These are phyloP conservation scores for Nicotiana knightiana DNA, from an alignment of 257 asterid genomes.

Conservation along the genomic window DNA sequence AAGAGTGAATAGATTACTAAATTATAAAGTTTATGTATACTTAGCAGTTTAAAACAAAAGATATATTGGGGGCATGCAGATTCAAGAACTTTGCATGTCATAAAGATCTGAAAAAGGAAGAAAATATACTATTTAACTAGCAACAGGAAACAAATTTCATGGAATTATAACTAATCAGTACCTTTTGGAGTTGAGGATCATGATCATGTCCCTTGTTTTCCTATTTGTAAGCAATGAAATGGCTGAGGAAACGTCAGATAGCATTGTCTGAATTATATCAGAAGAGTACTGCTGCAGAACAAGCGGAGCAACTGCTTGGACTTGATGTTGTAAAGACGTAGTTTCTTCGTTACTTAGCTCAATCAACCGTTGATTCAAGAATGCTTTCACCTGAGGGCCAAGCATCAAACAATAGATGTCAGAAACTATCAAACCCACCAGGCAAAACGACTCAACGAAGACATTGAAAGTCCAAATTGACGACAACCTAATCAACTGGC, in stretches of 20 bases:
- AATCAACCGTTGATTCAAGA: slow-evolving; percentile 72
- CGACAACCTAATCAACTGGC: background rate
- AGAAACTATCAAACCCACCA: slow-evolving; percentile 14
- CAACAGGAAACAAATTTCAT: background rate
- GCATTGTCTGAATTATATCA: slow-evolving; percentile 60
- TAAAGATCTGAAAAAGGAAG: background rate
- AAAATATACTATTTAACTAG: background rate
- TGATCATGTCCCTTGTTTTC: slow-evolving; percentile 82
- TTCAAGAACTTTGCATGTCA: slow-evolving; percentile 2
- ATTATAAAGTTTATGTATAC: background rate
- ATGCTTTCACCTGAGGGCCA: slow-evolving; percentile 70
- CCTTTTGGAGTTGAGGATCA: slow-evolving; percentile 98
- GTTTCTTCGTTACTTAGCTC: slow-evolving; percentile 83
- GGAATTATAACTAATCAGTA: slow-evolving; percentile 15
- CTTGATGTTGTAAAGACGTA: slow-evolving; percentile 86
- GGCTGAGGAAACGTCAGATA: slow-evolving; percentile 58
- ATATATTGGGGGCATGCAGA: background rate
- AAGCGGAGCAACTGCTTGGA: slow-evolving; percentile 86
- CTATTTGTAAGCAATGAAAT: slow-evolving; percentile 75
- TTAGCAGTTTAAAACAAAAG: background rate
- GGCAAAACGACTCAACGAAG: background rate
- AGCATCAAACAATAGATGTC: slow-evolving; percentile 15
- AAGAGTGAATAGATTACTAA: background rate
- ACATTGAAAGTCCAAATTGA: background rate
- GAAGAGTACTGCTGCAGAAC: slow-evolving; percentile 83